phyloP scores from a whole-genome alignment of 2,329 filamentous ascomycete genomes.

The Coniochaeta prunicola region DNA sequence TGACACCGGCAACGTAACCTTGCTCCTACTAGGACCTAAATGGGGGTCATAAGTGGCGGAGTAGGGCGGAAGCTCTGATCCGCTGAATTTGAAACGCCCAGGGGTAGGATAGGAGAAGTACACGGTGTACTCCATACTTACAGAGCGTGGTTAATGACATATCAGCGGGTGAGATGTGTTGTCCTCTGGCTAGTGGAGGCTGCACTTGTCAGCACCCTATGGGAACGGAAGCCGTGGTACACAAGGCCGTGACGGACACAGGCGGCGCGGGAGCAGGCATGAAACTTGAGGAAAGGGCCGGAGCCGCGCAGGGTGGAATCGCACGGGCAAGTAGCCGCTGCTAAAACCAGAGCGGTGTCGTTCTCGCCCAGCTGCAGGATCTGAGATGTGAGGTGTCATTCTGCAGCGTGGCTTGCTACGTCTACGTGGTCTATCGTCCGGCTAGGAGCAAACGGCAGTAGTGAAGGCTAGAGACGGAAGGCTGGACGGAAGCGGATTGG shows the following conservation, averaged over 20 bases:
- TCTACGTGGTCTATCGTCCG: neutral
- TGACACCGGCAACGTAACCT: neutral
- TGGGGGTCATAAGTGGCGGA: neutral
- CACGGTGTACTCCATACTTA: neutral
- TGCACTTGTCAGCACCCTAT: neutral
- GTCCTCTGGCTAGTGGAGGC: neutral
- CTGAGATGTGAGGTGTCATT: constrained; percentile 3
- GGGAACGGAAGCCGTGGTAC: neutral
- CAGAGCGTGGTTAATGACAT: neutral
- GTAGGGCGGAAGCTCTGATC: neutral
- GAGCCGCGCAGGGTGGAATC: neutral
- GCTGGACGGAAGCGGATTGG: neutral
- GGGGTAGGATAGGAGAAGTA: neutral
- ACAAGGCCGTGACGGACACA: neutral
- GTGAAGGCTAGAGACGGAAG: neutral
- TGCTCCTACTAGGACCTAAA: neutral
- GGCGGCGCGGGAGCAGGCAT: neutral
- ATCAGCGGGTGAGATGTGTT: neutral
- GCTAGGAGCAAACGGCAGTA: neutral
- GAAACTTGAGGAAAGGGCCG: neutral
- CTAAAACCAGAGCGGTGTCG: neutral
- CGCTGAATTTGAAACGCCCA: neutral
- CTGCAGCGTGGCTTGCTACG: neutral
- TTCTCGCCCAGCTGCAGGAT: neutral
- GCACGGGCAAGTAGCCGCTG: neutral